A percentile compares a stretch with the other conserved stretches of the same genome.
Conservation (phyloP, 345 rosid species). For the Raphanus raphanistrum region DNA sequence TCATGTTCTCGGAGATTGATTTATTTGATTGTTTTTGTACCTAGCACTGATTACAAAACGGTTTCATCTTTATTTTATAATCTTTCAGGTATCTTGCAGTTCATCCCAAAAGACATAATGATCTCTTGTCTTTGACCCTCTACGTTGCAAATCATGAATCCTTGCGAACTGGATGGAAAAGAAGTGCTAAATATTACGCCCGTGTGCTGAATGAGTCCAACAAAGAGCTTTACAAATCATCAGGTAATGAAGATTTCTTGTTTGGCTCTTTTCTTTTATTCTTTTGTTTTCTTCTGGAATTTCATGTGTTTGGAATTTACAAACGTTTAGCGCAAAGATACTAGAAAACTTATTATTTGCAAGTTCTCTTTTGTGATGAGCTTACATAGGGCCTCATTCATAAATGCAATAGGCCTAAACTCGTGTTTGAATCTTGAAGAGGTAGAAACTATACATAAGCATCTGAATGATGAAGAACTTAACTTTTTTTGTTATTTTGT, state of each 20-base stretch:
- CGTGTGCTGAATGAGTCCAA: not conserved
- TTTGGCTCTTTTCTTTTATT: not conserved
- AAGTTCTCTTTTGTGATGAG: no score
- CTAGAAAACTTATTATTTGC: no score
- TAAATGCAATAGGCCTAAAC: no score
- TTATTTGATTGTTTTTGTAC: not conserved
- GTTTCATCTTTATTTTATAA: not conserved
- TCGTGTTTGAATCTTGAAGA: not conserved
- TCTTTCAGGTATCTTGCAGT: not conserved
- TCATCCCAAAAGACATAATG: not conserved
- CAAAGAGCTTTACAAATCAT: conserved; percentile 12
- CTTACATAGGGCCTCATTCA: no score
- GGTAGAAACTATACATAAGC: not conserved
- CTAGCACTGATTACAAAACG: not conserved
- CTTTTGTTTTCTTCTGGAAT: not conserved
- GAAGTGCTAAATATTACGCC: not conserved
- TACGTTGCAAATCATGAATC: not conserved
- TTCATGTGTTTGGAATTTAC: not conserved
- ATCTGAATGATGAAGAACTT: not conserved
- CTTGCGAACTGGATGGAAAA: conserved; percentile 7
- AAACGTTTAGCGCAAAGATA: not conserved
- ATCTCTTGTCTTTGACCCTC: not conserved
- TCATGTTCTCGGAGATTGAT: not conserved
- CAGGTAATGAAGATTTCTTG: conserved; percentile 1
- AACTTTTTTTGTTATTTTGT: not conserved